These are phyloP conservation scores for Micractinium sp. DNA, from an alignment of 139 green algal genomes.

Conservation along the genomic window DNA sequence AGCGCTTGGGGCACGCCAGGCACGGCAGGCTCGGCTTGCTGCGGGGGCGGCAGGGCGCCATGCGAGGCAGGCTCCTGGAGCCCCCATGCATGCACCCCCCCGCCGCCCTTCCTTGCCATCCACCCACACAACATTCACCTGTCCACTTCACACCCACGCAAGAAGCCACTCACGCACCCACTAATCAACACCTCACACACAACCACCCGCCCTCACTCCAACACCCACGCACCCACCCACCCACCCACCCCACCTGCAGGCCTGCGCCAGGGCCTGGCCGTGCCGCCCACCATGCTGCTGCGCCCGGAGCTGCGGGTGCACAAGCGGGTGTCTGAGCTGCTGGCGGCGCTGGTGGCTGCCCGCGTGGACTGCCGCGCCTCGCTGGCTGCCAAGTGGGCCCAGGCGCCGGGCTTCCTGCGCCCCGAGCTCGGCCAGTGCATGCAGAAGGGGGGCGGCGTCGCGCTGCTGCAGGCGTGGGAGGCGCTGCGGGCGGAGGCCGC, in stretches of 20 bases:
- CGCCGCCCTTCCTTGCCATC: no score
- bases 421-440: conserved; percentile 70
- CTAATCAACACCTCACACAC: neutral
- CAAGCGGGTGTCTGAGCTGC: conserved; percentile 66
- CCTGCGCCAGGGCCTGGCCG: conserved; percentile 49
- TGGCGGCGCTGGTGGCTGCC: conserved; percentile 48
- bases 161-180: no score
- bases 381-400: conserved; percentile 57
- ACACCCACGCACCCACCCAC: neutral
- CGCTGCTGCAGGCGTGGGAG: conserved; percentile 64
- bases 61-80: no score
- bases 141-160: neutral
- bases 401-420: conserved; percentile 55
- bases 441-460: conserved; percentile 33
- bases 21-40: no score
- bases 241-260: neutral
- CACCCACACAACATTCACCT: no score
- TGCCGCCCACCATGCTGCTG: conserved; percentile 52
- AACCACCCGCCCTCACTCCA: neutral
- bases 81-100: no score
- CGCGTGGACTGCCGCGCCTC: conserved; percentile 48
- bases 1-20: no score
- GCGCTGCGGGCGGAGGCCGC: conserved; percentile 29
- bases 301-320: conserved; percentile 65
- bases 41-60: no score